Evolutionary conservation across 768 basidiomycete genomes (phyloP).

Genomic region (Tylopilus cervinicoccineus): DNA sequence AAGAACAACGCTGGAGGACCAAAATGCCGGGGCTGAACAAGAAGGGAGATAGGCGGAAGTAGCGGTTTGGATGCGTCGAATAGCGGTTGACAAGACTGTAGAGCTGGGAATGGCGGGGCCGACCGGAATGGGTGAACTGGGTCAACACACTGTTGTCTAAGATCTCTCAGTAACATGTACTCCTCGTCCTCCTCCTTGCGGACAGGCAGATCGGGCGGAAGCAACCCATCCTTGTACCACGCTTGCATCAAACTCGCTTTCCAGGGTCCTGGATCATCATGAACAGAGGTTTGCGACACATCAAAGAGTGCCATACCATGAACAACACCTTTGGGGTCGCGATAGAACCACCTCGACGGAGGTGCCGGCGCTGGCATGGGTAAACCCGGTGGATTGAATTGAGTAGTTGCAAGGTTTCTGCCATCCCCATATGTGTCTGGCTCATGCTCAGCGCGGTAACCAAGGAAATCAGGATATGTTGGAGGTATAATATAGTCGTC

Average conservation of each 20-base stretch:
- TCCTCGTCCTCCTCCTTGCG: conserved; percentile 69
- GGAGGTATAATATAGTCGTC: conserved; percentile 92
- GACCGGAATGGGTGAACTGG: conserved; percentile 73
- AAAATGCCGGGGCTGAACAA: conserved; percentile 76
- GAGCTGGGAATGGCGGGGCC: conserved; percentile 40
- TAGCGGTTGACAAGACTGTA: conserved; percentile 20
- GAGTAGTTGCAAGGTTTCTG: conserved; percentile 52
- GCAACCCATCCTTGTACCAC: conserved; percentile 81
- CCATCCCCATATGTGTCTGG: conserved; percentile 44
- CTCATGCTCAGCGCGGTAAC: conserved; percentile 64
- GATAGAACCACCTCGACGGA: conserved; percentile 78
- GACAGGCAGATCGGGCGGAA: conserved; percentile 80
- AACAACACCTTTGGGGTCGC: conserved; percentile 75
- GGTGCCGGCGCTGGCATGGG: conserved; percentile 64
- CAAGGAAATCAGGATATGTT: conserved; percentile 76
- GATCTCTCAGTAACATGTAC: conserved; percentile 66
- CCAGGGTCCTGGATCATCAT: conserved; percentile 64
- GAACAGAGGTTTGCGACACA: conserved; percentile 5
- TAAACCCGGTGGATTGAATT: conserved; percentile 77
- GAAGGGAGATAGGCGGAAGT: conserved; percentile 68
- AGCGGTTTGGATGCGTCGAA: conserved; percentile 50
- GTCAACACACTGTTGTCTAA: conserved; percentile 74
- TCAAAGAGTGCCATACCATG: conserved; percentile 54
- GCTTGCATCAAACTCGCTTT: conserved; percentile 84
- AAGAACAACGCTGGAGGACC: conserved; percentile 86